phyloP scores from a whole-genome alignment of 2,329 filamentous ascomycete species.

The Colletotrichum salicis region DNA sequence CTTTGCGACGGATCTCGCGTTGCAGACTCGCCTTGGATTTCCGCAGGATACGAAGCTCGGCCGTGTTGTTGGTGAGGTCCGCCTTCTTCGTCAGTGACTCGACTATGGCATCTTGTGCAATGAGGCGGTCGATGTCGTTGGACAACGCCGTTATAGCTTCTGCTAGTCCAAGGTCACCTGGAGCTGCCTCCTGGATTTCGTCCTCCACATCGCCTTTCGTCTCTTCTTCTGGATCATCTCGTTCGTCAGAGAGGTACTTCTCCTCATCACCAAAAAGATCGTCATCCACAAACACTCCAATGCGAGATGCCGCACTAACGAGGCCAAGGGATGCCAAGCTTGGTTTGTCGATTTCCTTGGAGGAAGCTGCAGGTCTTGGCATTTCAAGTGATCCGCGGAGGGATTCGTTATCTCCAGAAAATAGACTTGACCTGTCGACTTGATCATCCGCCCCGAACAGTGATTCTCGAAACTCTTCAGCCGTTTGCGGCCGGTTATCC shows the following conservation, averaged over 20 bases:
- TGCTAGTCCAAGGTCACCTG: constrained; percentile 90
- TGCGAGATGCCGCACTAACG: constrained; percentile 85
- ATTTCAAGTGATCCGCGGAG: constrained; percentile 70
- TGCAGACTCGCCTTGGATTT: constrained; percentile 96
- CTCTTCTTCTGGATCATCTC: constrained; percentile 74
- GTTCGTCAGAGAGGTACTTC: constrained; percentile 86
- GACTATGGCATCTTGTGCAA: constrained; percentile 88
- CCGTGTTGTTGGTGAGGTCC: constrained; percentile 95
- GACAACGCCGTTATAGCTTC: constrained; percentile 93
- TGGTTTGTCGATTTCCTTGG: constrained; percentile 73
- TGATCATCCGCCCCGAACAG: constrained; percentile 70
- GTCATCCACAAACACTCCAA: constrained; percentile 93
- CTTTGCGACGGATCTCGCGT: constrained; percentile 91
- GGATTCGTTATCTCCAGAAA: constrained; percentile 68
- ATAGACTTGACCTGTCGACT: constrained; percentile 56
- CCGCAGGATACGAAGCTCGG: constrained; percentile 88
- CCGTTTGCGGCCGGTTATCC: constrained; percentile 69
- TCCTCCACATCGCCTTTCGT: constrained; percentile 73
- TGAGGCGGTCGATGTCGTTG: constrained; percentile 88
- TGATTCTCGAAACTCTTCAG: constrained; percentile 73
- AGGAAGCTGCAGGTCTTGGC: constrained; percentile 43
- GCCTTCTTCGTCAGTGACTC: constrained; percentile 93
- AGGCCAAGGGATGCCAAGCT: constrained; percentile 92
- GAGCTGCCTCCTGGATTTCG: constrained; percentile 91
- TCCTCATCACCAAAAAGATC: constrained; percentile 92